Evolutionary conservation across 2,329 filamentous ascomycete genomes (phyloP).

Genomic region (Pseudonectria foliicola): DNA sequence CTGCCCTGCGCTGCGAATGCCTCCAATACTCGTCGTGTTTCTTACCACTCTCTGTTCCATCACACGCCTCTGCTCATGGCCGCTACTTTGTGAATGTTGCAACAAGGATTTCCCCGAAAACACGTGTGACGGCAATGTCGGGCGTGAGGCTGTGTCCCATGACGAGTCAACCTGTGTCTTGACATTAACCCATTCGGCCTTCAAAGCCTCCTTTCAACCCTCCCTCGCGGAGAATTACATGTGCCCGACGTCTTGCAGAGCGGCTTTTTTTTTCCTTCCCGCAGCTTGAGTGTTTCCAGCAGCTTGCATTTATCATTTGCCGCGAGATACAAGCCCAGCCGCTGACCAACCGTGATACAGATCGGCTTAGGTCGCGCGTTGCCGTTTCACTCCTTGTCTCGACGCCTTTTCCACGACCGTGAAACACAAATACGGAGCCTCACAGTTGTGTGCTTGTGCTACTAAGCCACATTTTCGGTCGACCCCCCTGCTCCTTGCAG

Average conservation of each 20-base stretch:
- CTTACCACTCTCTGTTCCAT: conserved; percentile 5
- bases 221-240: neutral
- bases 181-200: conserved; percentile 1
- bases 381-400: conserved; percentile 6
- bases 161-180: conserved; percentile 2
- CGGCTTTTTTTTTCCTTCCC: neutral
- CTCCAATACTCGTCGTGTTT: neutral
- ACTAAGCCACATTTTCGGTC: neutral
- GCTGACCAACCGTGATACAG: conserved; percentile 17
- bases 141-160: conserved; percentile 10
- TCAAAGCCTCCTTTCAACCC: conserved; percentile 1
- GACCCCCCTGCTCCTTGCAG: conserved; percentile 2
- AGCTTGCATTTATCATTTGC: conserved; percentile 2
- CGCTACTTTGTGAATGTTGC: conserved; percentile 18
- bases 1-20: no score
- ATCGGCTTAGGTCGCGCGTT: conserved; percentile 2
- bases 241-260: no score
- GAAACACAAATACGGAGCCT: conserved; percentile 9
- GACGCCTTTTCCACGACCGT: conserved; percentile 9
- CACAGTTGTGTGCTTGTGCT: neutral
- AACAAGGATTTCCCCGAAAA: conserved; percentile 12
- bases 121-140: conserved; percentile 18
- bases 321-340: conserved; percentile 6
- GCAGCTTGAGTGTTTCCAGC: neutral
- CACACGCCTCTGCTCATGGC: conserved; percentile 8